Evolutionary conservation across 169 alveolate species (phyloP).

Genomic region (Eimeria maxima): DNA sequence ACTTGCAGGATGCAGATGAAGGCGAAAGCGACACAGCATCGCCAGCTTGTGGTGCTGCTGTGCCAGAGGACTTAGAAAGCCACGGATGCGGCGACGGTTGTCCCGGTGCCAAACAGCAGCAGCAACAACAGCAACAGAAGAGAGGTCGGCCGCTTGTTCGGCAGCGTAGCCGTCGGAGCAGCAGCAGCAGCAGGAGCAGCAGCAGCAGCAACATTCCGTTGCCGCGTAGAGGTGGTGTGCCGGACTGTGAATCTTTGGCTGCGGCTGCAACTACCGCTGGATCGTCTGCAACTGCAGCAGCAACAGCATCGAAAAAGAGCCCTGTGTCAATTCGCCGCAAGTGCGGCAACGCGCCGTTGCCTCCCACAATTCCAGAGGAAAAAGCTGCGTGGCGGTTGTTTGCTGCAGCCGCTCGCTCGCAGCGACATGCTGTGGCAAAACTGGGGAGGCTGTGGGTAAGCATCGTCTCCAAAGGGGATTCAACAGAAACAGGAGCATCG

Average conservation of each 20-base stretch:
- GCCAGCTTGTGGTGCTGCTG: slow-evolving; percentile 12
- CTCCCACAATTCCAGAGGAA: background rate
- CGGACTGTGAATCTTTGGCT: background rate
- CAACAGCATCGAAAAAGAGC: slow-evolving; percentile 3
- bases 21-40: slow-evolving; percentile 25
- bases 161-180: slow-evolving; percentile 50
- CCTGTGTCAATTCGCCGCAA: slow-evolving; percentile 41
- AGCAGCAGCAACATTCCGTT: slow-evolving; percentile 14
- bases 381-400: slow-evolving; percentile 19
- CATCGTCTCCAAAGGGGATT: background rate
- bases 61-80: background rate
- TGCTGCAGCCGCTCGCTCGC: slow-evolving; percentile 41
- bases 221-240: background rate
- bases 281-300: slow-evolving; percentile 31
- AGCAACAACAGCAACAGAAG: slow-evolving; percentile 34
- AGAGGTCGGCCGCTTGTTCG: slow-evolving; percentile 17
- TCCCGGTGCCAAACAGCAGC: slow-evolving; percentile 17
- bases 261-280: slow-evolving; percentile 31
- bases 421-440: slow-evolving; percentile 52
- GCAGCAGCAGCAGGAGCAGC: slow-evolving; percentile 69
- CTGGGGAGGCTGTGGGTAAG: slow-evolving; percentile 39
- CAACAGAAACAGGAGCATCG: background rate
- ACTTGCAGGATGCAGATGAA: slow-evolving; percentile 15
- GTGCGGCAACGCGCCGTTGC: slow-evolving; percentile 45
- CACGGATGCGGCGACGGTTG: background rate